A percentile compares a stretch with the other conserved stretches of the same genome.
Conservation (phyloP, 352 stramenopile genomes). For the Phytopythium montanum region DNA sequence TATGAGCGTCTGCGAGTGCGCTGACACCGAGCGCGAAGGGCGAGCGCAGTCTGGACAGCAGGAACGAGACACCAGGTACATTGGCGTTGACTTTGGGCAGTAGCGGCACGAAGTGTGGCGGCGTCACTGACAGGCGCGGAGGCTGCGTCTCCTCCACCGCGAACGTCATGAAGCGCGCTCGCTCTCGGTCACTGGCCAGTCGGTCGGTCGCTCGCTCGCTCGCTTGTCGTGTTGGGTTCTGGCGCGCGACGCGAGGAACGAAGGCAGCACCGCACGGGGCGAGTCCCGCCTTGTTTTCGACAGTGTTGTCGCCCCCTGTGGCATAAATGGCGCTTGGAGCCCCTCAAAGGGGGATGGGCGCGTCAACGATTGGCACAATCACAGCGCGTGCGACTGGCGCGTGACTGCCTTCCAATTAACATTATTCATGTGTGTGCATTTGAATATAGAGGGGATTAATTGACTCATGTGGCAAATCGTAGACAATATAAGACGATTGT, state of each 20-base stretch:
- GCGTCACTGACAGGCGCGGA: not conserved
- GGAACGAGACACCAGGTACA: not conserved
- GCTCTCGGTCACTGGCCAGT: no score
- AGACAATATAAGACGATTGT: no score
- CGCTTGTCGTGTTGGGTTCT: no score
- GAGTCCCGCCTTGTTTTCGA: no score
- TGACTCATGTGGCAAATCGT: no score
- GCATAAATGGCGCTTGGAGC: not conserved
- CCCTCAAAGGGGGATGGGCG: not conserved
- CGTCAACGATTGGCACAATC: conserved; percentile 7
- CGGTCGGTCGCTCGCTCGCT: no score
- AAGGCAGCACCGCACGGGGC: no score
- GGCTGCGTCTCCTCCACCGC: not conserved
- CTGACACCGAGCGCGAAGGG: not conserved
- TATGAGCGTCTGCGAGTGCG: not conserved
- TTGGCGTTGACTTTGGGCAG: not conserved
- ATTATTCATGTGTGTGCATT: no score
- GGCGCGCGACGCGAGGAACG: no score
- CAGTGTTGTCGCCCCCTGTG: no score
- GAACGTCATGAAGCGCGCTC: not conserved
- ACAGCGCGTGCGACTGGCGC: not conserved
- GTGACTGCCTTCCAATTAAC: not conserved
- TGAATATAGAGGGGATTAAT: no score
- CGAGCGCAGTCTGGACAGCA: not conserved
- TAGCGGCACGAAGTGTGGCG: conserved; percentile 8